Conservation (phyloP, 2,329 filamentous ascomycete genomes). For the Penicillium palitans region DNA sequence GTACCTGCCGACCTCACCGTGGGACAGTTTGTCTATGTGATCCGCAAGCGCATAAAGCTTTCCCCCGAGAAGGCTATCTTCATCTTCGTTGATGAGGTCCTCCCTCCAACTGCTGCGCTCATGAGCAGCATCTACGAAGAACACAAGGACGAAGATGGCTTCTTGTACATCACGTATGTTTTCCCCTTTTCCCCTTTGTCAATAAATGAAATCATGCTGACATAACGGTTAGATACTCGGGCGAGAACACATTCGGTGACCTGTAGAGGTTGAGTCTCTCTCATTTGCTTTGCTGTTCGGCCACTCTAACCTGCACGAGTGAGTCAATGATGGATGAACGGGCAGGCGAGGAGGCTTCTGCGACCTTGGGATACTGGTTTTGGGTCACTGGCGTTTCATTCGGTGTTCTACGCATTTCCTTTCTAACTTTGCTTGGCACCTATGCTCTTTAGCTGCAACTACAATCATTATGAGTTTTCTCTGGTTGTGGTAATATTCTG, state of each 20-base stretch:
- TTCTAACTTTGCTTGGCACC: slow-evolving; percentile 18
- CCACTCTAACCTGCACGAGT: neutral
- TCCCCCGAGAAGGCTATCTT: slow-evolving; percentile 99
- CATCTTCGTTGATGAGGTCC: slow-evolving; percentile 98
- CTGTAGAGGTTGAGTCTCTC: slow-evolving; percentile 21
- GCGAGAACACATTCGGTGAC: slow-evolving; percentile 95
- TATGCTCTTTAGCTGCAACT: slow-evolving; percentile 18
- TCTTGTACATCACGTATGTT: slow-evolving; percentile 93
- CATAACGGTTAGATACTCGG: slow-evolving; percentile 68
- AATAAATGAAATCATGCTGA: slow-evolving; percentile 22
- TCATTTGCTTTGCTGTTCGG: slow-evolving; percentile 16
- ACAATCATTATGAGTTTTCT: slow-evolving; percentile 3
- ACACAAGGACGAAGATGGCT: slow-evolving; percentile 87
- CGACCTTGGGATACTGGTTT: slow-evolving; percentile 16
- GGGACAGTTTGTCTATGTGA: slow-evolving; percentile 99
- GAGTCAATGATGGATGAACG: slow-evolving; percentile 4
- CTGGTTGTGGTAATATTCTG: slow-evolving; percentile 3
- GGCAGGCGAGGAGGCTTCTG: slow-evolving; percentile 10
- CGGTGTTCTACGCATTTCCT: slow-evolving; percentile 24
- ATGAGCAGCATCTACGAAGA: slow-evolving; percentile 99
- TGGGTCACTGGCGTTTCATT: slow-evolving; percentile 25
- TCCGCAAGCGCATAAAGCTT: slow-evolving; percentile 99
- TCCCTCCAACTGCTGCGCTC: slow-evolving; percentile 91
- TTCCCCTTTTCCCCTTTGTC: neutral
- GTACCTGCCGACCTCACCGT: slow-evolving; percentile 97